Percentiles rank a stretch among this genome's conserved stretches.
These are phyloP conservation scores for Didymella sp. DNA, from an alignment of 2,329 filamentous ascomycete species.

Conservation along the genomic window DNA sequence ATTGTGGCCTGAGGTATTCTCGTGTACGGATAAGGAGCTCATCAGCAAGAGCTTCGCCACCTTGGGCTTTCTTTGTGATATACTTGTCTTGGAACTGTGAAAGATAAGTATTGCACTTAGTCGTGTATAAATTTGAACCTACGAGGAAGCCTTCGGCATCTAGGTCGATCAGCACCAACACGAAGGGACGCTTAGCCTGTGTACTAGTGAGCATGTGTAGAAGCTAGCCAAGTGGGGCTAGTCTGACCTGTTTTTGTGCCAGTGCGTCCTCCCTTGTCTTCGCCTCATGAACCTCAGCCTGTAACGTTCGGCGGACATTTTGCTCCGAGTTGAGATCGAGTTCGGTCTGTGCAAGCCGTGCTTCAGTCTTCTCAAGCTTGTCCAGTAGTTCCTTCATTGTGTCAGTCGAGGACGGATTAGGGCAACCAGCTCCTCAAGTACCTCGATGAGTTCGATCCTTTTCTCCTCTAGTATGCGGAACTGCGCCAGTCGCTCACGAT, in stretches of 20 bases:
- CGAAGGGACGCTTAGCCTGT: conserved; percentile 45
- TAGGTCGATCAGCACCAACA: conserved; percentile 47
- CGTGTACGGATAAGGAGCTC: conserved; percentile 44
- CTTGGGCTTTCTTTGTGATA: conserved; percentile 44
- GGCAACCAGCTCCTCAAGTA: conserved; percentile 10
- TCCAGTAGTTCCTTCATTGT: conserved; percentile 44
- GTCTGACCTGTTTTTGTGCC: conserved; percentile 40
- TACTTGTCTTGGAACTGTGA: conserved; percentile 48
- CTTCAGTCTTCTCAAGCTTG: conserved; percentile 49
- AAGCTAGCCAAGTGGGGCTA: neutral
- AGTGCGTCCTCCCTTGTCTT: conserved; percentile 37
- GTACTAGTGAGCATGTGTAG: conserved; percentile 17
- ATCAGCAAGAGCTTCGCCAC: conserved; percentile 46
- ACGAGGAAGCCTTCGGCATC: conserved; percentile 49
- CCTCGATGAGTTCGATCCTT: conserved; percentile 48
- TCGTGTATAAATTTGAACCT: neutral
- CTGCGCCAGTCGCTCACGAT: conserved; percentile 46
- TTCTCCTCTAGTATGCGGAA: conserved; percentile 49
- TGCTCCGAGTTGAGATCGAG: conserved; percentile 49
- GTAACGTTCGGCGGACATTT: conserved; percentile 47
- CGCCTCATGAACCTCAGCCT: conserved; percentile 44
- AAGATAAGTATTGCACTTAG: conserved; percentile 3
- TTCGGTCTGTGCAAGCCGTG: conserved; percentile 45
- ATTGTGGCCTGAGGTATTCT: conserved; percentile 46
- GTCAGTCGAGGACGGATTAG: neutral